Conservation (phyloP, 2,329 filamentous ascomycete species). For the Pyrenochaeta sp. region DNA sequence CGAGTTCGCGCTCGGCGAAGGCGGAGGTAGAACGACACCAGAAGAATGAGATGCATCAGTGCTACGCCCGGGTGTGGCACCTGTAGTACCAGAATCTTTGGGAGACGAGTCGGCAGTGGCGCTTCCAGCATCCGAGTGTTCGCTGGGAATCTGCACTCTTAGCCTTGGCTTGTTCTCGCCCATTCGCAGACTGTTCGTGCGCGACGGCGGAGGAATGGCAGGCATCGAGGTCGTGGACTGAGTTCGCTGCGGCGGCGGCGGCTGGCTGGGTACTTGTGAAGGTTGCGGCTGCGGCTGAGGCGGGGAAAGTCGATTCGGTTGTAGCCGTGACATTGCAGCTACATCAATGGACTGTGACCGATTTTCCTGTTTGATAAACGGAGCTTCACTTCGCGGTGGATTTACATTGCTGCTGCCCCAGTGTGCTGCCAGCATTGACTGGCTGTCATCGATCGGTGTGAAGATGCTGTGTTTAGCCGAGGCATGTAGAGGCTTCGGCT, state of each 20-base stretch:
- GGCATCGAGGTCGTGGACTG: constrained; percentile 69
- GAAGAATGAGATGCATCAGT: constrained; percentile 67
- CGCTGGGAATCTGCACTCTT: constrained; percentile 94
- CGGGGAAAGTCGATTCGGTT: constrained; percentile 59
- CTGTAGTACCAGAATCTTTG: constrained; percentile 68
- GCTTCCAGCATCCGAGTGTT: constrained; percentile 80
- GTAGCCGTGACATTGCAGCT: constrained; percentile 59
- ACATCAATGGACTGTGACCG: constrained; percentile 73
- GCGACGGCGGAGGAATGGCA: constrained; percentile 75
- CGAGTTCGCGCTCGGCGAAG: constrained; percentile 86
- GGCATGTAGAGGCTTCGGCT: constrained; percentile 70
- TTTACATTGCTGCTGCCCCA: constrained; percentile 64
- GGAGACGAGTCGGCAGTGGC: constrained; percentile 75
- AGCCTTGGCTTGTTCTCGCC: constrained; percentile 80
- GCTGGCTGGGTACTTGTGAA: constrained; percentile 35
- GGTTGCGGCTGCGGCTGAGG: constrained; percentile 61
- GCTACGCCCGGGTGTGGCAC: constrained; percentile 64
- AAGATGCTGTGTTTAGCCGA: constrained; percentile 90
- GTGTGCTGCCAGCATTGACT: constrained; percentile 87
- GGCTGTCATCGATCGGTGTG: constrained; percentile 93
- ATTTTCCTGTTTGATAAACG: constrained; percentile 53
- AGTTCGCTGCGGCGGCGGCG: constrained; percentile 59
- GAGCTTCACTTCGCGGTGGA: constrained; percentile 54
- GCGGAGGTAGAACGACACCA: constrained; percentile 85
- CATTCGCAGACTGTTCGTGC: constrained; percentile 73